phyloP scores from a whole-genome alignment of 2,329 filamentous ascomycete species.

The Orbilia blumenaviensis region DNA sequence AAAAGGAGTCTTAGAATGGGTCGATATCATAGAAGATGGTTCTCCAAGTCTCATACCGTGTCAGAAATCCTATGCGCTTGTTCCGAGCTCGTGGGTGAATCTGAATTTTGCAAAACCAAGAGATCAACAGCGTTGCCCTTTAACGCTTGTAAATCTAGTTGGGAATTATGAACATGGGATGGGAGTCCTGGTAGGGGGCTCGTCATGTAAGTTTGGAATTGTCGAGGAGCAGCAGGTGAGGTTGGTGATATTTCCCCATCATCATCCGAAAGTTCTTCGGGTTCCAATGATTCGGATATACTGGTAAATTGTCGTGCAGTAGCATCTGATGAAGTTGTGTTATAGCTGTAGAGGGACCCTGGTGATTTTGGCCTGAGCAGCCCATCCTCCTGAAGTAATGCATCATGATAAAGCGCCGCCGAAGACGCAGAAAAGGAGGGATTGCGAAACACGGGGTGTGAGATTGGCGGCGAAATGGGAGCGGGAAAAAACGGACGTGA shows the following conservation, averaged over 20 bases:
- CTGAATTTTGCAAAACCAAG: conserved; percentile 27
- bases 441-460: conserved; percentile 53
- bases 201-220: conserved; percentile 52
- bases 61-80: conserved; percentile 30
- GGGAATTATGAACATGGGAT: conserved; percentile 51
- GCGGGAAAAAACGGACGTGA: conserved; percentile 52
- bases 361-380: conserved; percentile 39
- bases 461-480: conserved; percentile 51
- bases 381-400: conserved; percentile 47
- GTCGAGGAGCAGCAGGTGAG: conserved; percentile 45
- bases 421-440: conserved; percentile 53
- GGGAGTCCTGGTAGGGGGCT: conserved; percentile 47
- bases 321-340: conserved; percentile 38
- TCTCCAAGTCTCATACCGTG: neutral
- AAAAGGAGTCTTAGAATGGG: neutral
- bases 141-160: conserved; percentile 46
- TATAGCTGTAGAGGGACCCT: conserved; percentile 43
- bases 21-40: neutral
- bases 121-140: conserved; percentile 41
- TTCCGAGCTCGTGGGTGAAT: conserved; percentile 17
- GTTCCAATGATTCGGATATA: conserved; percentile 47
- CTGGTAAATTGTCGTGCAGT: conserved; percentile 34
- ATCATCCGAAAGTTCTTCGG: conserved; percentile 47
- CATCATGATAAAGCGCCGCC: conserved; percentile 51
- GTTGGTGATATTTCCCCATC: conserved; percentile 53